Evolutionary conservation across 164 flowering plant genomes (phyloP).

Genomic region (Magnolia sinica): DNA sequence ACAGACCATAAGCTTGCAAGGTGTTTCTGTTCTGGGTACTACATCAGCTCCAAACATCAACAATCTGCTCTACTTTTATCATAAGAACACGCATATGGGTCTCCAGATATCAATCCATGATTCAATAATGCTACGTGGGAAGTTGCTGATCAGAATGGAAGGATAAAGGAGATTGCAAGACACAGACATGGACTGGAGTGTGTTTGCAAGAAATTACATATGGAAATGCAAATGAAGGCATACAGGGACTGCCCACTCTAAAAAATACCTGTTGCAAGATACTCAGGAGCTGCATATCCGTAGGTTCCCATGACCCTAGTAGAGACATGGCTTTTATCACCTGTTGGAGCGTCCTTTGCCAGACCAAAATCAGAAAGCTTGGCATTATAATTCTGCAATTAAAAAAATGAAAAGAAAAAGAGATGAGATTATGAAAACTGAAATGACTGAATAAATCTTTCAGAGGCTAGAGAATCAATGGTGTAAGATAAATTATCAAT

Average conservation of each 20-base stretch:
- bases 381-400: constrained; percentile 58
- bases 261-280: constrained; percentile 70
- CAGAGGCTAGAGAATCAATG: not conserved
- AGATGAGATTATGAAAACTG: not conserved
- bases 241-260: not conserved
- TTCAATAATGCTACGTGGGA: too few relatives aligned
- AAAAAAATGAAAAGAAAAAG: not conserved
- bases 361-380: constrained; percentile 89
- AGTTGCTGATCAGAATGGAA: too few relatives aligned
- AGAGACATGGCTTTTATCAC: constrained; percentile 73
- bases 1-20: too few relatives aligned
- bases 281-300: constrained; percentile 92
- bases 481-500: not conserved
- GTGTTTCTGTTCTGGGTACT: too few relatives aligned
- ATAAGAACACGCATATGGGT: too few relatives aligned
- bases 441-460: not conserved
- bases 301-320: constrained; percentile 90
- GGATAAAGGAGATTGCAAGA: too few relatives aligned
- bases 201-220: not conserved
- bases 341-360: constrained; percentile 88
- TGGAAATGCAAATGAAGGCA: not conserved
- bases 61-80: too few relatives aligned
- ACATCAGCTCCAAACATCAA: too few relatives aligned
- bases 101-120: too few relatives aligned
- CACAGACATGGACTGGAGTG: too few relatives aligned